A percentile compares a stretch with the other conserved stretches of the same genome.
Conservation (phyloP, 2,329 filamentous ascomycete genomes). For the Microcyclosporella mali region DNA sequence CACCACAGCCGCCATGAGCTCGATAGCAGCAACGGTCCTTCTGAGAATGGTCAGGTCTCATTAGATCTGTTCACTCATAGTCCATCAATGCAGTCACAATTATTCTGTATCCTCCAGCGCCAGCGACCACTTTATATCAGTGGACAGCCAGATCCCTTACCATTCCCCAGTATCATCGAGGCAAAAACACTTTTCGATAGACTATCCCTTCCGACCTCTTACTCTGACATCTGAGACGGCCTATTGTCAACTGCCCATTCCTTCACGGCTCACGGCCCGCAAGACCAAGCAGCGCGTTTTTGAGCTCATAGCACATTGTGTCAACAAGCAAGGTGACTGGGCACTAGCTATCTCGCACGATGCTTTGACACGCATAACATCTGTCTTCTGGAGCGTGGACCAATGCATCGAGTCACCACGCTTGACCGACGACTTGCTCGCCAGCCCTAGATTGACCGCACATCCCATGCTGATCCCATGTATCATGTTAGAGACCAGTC, state of each 20-base stretch:
- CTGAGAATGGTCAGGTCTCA: too few relatives aligned
- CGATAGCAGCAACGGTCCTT: too few relatives aligned
- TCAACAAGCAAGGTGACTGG: constrained; percentile 19
- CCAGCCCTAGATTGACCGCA: constrained; percentile 6
- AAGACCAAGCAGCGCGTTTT: neutral
- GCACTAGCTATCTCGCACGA: constrained; percentile 15
- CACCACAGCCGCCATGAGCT: too few relatives aligned
- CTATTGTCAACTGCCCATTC: constrained; percentile 8
- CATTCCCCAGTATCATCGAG: too few relatives aligned
- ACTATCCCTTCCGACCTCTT: constrained; percentile 15
- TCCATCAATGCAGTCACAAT: too few relatives aligned
- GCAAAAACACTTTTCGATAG: neutral
- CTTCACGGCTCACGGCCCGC: neutral
- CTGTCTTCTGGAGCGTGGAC: constrained; percentile 17
- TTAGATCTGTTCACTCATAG: too few relatives aligned
- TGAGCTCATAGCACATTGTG: constrained; percentile 13
- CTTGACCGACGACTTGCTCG: constrained; percentile 7
- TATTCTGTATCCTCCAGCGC: constrained; percentile 13
- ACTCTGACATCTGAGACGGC: constrained; percentile 14
- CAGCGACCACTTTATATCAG: constrained; percentile 13
- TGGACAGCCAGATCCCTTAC: constrained; percentile 11
- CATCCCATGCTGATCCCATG: constrained; percentile 20
- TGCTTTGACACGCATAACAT: constrained; percentile 2
- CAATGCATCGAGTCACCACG: constrained; percentile 2
- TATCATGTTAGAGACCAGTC: constrained; percentile 15